These are phyloP conservation scores for Paspalum notatum DNA, from an alignment of 176 grass and related monocot genomes.

Conservation along the genomic window DNA sequence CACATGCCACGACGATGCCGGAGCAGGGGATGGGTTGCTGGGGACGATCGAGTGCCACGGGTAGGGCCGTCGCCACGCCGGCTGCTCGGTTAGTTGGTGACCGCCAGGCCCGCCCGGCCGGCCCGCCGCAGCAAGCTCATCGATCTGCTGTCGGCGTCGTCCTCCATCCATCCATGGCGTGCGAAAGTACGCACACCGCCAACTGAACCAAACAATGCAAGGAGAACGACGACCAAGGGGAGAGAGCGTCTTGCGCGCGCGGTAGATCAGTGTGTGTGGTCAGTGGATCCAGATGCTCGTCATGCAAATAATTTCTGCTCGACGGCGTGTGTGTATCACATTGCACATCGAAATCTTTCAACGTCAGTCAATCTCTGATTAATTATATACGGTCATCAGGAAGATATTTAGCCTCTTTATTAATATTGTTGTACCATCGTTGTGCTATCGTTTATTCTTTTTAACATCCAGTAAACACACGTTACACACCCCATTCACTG, in stretches of 20 bases:
- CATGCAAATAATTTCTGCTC: not conserved
- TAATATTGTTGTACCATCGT: too few relatives aligned
- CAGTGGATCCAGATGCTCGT: not conserved
- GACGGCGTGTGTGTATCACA: not conserved
- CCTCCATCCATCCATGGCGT: not conserved
- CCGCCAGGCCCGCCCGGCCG: not conserved
- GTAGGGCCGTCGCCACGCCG: conserved; percentile 11
- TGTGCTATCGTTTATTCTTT: too few relatives aligned
- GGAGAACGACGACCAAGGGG: not conserved
- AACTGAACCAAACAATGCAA: not conserved
- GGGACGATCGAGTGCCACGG: not conserved
- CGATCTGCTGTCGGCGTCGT: not conserved
- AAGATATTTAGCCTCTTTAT: not conserved
- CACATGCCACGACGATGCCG: not conserved
- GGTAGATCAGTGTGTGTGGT: not conserved
- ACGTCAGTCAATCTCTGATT: not conserved
- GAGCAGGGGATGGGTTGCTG: too few relatives aligned
- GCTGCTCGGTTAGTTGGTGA: not conserved
- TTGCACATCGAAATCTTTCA: not conserved
- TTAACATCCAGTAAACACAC: too few relatives aligned
- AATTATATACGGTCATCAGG: not conserved
- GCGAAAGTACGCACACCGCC: not conserved
- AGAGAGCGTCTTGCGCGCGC: not conserved
- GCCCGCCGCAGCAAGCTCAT: not conserved
- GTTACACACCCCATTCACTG: too few relatives aligned